Percentiles rank a stretch among this genome's conserved stretches.
phyloP scores from a whole-genome alignment of 108 stramenopile species.

The Cyclotella cryptica region DNA sequence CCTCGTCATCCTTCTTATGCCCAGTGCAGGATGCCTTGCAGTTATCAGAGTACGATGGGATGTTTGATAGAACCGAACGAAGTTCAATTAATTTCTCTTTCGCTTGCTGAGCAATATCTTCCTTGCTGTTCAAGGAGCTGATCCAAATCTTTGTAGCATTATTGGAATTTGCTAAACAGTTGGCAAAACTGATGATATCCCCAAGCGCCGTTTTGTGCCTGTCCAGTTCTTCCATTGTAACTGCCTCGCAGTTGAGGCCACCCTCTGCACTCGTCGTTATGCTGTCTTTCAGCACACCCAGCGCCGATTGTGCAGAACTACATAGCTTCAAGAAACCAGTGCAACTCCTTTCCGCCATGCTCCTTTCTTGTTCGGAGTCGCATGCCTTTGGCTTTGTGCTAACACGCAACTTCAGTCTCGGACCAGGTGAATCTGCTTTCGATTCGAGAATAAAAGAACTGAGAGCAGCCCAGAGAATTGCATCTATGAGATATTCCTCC shows the following conservation, averaged over 20 bases:
- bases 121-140: slow-evolving; percentile 28
- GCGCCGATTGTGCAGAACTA: slow-evolving; percentile 13
- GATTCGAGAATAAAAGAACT: slow-evolving; percentile 41
- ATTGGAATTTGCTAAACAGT: slow-evolving; percentile 41
- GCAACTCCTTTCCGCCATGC: slow-evolving; percentile 30
- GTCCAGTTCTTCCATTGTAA: slow-evolving; percentile 15
- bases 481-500: slow-evolving; percentile 44
- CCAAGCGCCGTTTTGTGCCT: slow-evolving; percentile 29
- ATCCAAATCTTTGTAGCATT: slow-evolving; percentile 43
- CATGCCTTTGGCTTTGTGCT: slow-evolving; percentile 17
- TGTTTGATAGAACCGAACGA: slow-evolving; percentile 35
- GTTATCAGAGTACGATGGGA: slow-evolving; percentile 42
- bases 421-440: slow-evolving; percentile 20
- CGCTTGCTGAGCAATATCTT: slow-evolving; percentile 17
- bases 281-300: slow-evolving; percentile 22
- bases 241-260: slow-evolving; percentile 6
- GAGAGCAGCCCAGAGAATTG: slow-evolving; percentile 46
- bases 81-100: slow-evolving; percentile 26
- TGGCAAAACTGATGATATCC: slow-evolving; percentile 35
- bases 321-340: slow-evolving; percentile 36
- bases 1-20: slow-evolving; percentile 46
- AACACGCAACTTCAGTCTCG: slow-evolving; percentile 37
- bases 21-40: slow-evolving; percentile 1
- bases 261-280: neutral
- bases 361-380: slow-evolving; percentile 14